These are phyloP conservation scores for Aspergillus versicolor DNA, from an alignment of 2,329 filamentous ascomycete genomes.

Conservation along the genomic window DNA sequence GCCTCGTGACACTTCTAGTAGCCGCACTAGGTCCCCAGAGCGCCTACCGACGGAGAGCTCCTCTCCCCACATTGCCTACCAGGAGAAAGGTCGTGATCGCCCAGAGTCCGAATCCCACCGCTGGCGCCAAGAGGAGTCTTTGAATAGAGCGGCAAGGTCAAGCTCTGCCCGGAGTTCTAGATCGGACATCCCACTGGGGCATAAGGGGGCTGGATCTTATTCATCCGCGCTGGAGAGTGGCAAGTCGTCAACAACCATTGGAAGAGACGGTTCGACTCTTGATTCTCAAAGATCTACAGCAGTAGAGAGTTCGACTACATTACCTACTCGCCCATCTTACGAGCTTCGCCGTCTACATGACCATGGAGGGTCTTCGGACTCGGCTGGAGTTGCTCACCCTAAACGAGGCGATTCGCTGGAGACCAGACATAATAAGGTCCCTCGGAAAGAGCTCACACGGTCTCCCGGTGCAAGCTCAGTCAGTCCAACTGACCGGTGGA, in stretches of 20 bases:
- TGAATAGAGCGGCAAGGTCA: slow-evolving; percentile 42
- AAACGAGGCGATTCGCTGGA: slow-evolving; percentile 62
- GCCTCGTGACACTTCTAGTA: slow-evolving; percentile 50
- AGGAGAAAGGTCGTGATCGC: slow-evolving; percentile 72
- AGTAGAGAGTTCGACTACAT: slow-evolving; percentile 27
- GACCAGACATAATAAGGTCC: slow-evolving; percentile 52
- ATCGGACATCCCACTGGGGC: slow-evolving; percentile 37
- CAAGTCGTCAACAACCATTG: slow-evolving; percentile 21
- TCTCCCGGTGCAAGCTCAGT: slow-evolving; percentile 33
- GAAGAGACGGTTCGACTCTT: slow-evolving; percentile 33
- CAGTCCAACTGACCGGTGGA: slow-evolving; percentile 35
- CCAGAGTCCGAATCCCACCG: slow-evolving; percentile 47
- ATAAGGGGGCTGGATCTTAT: slow-evolving; percentile 42
- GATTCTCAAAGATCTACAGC: slow-evolving; percentile 31
- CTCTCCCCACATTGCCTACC: slow-evolving; percentile 88
- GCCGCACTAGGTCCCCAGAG: slow-evolving; percentile 29
- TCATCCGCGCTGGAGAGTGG: slow-evolving; percentile 35
- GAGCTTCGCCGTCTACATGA: slow-evolving; percentile 58
- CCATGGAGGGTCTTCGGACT: slow-evolving; percentile 46
- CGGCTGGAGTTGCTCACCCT: slow-evolving; percentile 43
- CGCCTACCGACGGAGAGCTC: slow-evolving; percentile 44
- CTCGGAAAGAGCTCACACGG: slow-evolving; percentile 62
- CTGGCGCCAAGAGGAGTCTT: slow-evolving; percentile 29
- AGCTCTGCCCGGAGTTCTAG: slow-evolving; percentile 49
- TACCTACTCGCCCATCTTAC: slow-evolving; percentile 55